Evolutionary conservation across 73 alveolate species (phyloP).

Genomic region (Tetrahymena borealis): DNA sequence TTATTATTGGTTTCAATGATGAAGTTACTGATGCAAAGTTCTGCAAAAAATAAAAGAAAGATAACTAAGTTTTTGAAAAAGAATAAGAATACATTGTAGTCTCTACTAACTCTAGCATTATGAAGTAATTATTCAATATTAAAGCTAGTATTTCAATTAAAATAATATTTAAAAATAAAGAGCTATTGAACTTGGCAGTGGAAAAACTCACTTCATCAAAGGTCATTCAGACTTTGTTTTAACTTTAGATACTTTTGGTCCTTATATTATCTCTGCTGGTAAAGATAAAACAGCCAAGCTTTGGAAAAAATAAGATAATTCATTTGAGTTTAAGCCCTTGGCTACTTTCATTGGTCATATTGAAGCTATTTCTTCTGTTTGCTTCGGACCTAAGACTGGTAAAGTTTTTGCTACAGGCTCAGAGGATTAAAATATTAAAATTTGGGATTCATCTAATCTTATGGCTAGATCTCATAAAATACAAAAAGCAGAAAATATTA

Average conservation of each 20-base stretch:
- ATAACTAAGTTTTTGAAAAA: constrained; percentile 32
- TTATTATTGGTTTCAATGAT: constrained; percentile 38
- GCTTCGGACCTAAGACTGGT: constrained; percentile 52
- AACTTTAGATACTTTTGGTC: constrained; percentile 59
- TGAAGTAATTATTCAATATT: constrained; percentile 11
- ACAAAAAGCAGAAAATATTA: constrained; percentile 32
- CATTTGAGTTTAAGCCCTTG: constrained; percentile 30
- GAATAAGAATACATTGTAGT: constrained; percentile 5
- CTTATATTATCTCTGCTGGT: constrained; percentile 77
- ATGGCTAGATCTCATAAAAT: constrained; percentile 11
- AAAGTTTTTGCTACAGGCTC: constrained; percentile 64
- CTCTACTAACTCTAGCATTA: neutral
- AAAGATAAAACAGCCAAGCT: constrained; percentile 84
- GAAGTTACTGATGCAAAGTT: constrained; percentile 39
- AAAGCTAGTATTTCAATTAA: neutral
- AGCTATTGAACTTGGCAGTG: constrained; percentile 13
- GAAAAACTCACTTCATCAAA: neutral
- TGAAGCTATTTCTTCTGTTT: constrained; percentile 68
- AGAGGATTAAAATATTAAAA: constrained; percentile 77
- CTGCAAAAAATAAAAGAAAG: constrained; percentile 10
- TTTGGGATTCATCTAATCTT: constrained; percentile 58
- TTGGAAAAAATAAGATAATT: constrained; percentile 63
- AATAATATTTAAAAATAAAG: neutral
- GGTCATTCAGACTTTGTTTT: constrained; percentile 95
- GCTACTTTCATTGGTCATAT: constrained; percentile 82